These are phyloP conservation scores for Melampsora larici-populina DNA, from an alignment of 1,284 basidiomycete species.

Conservation along the genomic window DNA sequence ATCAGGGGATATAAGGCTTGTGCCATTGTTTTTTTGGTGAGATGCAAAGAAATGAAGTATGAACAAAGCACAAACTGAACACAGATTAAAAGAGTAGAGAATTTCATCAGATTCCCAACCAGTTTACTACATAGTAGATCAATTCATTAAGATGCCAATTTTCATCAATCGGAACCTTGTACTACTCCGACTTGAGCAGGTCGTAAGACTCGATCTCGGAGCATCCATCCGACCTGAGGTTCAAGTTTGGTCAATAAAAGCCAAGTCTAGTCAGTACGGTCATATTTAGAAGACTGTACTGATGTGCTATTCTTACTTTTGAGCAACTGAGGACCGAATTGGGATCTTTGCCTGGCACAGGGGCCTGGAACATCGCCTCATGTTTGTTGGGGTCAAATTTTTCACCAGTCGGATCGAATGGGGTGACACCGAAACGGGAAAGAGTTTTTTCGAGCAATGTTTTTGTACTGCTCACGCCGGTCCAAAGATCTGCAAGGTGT, in stretches of 20 bases:
- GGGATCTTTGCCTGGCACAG: constrained; percentile 77
- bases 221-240: constrained; percentile 59
- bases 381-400: constrained; percentile 90
- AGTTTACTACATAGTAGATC: too few species aligned
- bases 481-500: constrained; percentile 68
- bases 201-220: constrained; percentile 84
- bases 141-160: too few species aligned
- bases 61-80: not conserved
- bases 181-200: constrained; percentile 97
- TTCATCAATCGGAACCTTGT: constrained; percentile 48
- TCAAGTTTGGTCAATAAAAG: not conserved
- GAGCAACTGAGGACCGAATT: constrained; percentile 88
- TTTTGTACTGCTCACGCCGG: constrained; percentile 88
- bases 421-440: constrained; percentile 83
- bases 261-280: not conserved
- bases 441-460: constrained; percentile 84
- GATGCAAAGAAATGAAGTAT: not conserved
- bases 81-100: not conserved
- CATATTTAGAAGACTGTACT: constrained; percentile 32
- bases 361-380: constrained; percentile 91
- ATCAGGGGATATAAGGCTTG: constrained; percentile 2
- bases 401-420: constrained; percentile 87
- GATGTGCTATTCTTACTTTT: constrained; percentile 65
- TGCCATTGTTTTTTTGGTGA: not conserved
- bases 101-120: too few species aligned